Percentiles rank a stretch among this genome's conserved stretches.
phyloP scores from a whole-genome alignment of 208 protist species.

The Naegleria fowleri region DNA sequence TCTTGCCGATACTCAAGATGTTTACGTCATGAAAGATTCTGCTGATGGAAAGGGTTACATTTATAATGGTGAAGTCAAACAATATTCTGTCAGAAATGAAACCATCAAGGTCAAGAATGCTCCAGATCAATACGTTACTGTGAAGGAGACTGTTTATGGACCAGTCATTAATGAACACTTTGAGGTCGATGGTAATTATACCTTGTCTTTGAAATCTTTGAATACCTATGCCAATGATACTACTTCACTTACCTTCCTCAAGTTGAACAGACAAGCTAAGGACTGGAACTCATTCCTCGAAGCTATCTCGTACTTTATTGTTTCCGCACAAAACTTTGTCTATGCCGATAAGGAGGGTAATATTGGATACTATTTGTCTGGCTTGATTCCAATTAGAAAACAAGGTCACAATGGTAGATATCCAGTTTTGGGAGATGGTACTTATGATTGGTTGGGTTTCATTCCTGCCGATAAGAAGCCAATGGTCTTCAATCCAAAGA shows the following conservation, averaged over 20 bases:
- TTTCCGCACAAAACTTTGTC: background rate
- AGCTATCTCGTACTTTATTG: background rate
- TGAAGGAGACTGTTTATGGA: slow-evolving; percentile 1
- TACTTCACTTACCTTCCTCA: background rate
- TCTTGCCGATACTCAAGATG: slow-evolving; percentile 24
- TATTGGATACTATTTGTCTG: slow-evolving; percentile 14
- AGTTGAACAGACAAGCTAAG: background rate
- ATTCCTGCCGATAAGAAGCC: background rate
- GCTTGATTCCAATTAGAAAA: slow-evolving; percentile 19
- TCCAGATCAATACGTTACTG: background rate
- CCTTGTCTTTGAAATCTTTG: slow-evolving; percentile 4
- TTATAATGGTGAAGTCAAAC: background rate
- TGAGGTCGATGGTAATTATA: background rate
- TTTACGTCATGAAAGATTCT: slow-evolving; percentile 1
- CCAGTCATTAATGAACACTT: slow-evolving; percentile 18
- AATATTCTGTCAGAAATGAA: background rate
- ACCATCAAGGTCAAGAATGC: slow-evolving; percentile 2
- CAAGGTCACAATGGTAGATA: slow-evolving; percentile 17
- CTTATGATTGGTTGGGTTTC: background rate
- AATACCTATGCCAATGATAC: background rate
- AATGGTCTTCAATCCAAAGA: background rate
- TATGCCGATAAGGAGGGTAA: slow-evolving; percentile 16
- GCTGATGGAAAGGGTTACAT: background rate
- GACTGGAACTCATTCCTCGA: background rate
- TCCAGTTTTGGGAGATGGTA: background rate